phyloP scores from a whole-genome alignment of 805 yeast genomes.

The Yarrowia osloensis region DNA sequence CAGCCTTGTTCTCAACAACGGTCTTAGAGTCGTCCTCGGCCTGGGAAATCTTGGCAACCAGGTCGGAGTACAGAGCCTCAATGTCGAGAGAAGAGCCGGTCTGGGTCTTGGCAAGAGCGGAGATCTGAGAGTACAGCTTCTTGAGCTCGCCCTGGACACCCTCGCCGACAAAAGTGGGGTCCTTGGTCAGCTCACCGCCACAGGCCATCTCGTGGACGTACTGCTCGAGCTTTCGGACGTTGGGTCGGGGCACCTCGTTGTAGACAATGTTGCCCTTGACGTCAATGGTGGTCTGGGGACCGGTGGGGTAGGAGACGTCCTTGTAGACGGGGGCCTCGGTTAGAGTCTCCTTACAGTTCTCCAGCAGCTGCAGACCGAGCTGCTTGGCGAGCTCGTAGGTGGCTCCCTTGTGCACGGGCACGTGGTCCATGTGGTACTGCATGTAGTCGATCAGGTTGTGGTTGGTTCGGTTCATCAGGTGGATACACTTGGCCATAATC shows the following conservation, averaged over 20 bases:
- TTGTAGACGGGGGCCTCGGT: conserved; percentile 88
- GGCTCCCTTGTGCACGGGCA: conserved; percentile 84
- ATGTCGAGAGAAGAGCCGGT: conserved; percentile 51
- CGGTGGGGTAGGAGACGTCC: conserved; percentile 91
- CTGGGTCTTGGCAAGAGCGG: conserved; percentile 63
- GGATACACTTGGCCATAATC: conserved; percentile 92
- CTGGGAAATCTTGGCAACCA: conserved; percentile 41
- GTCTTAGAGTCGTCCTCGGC: conserved; percentile 54
- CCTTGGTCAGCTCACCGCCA: conserved; percentile 81
- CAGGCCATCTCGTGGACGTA: conserved; percentile 95
- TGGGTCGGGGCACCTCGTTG: conserved; percentile 81
- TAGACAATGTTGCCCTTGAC: conserved; percentile 84
- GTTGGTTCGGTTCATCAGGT: conserved; percentile 95
- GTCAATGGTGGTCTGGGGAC: conserved; percentile 88
- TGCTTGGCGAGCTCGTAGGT: conserved; percentile 88
- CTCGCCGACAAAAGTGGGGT: conserved; percentile 54
- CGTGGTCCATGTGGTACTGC: conserved; percentile 89
- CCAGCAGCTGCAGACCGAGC: conserved; percentile 90
- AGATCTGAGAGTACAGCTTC: conserved; percentile 71
- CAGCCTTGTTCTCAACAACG: conserved; percentile 45
- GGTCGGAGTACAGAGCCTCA: conserved; percentile 43
- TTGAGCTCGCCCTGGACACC: conserved; percentile 78
- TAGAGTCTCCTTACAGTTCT: conserved; percentile 86
- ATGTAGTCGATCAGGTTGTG: conserved; percentile 91
- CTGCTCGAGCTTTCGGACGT: conserved; percentile 92